phyloP scores from a whole-genome alignment of 768 basidiomycete genomes.

The Termitomyces titanicus region DNA sequence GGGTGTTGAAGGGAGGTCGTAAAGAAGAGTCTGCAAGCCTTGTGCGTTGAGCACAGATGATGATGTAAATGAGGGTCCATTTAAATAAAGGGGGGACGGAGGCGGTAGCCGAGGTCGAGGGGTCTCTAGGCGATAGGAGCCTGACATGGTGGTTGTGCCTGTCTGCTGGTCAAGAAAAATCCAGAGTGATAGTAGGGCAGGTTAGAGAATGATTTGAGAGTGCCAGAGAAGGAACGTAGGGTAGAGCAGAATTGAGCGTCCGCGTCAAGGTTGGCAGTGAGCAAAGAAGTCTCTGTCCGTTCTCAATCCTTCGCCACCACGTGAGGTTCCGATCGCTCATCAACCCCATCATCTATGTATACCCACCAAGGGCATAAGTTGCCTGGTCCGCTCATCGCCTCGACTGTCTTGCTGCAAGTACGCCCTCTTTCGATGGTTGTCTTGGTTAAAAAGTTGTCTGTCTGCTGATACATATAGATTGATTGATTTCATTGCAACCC shows the following conservation, averaged over 20 bases:
- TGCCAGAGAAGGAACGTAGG: slow-evolving; percentile 10
- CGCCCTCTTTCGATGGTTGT: background rate
- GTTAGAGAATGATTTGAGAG: slow-evolving; percentile 11
- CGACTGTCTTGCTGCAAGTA: background rate
- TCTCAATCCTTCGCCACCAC: slow-evolving; percentile 9
- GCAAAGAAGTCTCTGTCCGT: slow-evolving; percentile 1
- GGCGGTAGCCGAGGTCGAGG: slow-evolving; percentile 58
- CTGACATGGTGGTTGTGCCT: slow-evolving; percentile 42
- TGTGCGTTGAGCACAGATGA: slow-evolving; percentile 39
- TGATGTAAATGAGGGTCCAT: slow-evolving; percentile 41
- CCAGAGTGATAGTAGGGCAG: slow-evolving; percentile 18
- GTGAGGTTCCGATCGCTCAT: slow-evolving; percentile 10
- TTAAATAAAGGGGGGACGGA: slow-evolving; percentile 54
- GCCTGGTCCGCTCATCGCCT: background rate
- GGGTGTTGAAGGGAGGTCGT: slow-evolving; percentile 69
- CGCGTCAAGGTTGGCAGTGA: slow-evolving; percentile 12
- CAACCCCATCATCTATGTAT: slow-evolving; percentile 2
- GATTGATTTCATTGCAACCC: background rate
- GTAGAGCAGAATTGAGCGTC: slow-evolving; percentile 7
- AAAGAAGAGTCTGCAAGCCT: slow-evolving; percentile 64
- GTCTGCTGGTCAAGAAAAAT: background rate
- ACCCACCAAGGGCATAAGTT: background rate
- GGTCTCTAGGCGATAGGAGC: slow-evolving; percentile 60
- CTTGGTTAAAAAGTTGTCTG: background rate
- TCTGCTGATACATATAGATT: background rate